phyloP scores from a whole-genome alignment of 371 early-diverging fungal species.

The Mucor indicus region DNA sequence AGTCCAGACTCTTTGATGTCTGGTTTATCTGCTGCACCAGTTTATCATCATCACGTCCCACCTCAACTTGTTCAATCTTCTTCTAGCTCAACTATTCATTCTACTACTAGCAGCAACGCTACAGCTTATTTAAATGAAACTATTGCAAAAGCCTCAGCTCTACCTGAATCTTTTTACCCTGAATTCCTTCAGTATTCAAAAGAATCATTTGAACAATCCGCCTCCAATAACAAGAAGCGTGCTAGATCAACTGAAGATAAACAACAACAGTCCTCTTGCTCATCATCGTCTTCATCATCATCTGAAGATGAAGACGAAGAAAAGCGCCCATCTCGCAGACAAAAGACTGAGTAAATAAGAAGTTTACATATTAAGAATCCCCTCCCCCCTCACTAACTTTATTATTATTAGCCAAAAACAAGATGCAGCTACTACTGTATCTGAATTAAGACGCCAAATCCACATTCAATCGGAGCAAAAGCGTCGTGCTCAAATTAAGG shows the following conservation, averaged over 20 bases:
- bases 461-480: slow-evolving; percentile 55
- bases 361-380: no score
- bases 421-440: slow-evolving; percentile 3
- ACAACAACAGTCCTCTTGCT: background rate
- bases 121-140: slow-evolving; percentile 32
- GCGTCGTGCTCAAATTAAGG: slow-evolving; percentile 50
- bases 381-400: no score
- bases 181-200: slow-evolving; percentile 46
- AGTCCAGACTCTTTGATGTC: slow-evolving; percentile 33
- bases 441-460: slow-evolving; percentile 45
- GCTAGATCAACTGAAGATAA: slow-evolving; percentile 4
- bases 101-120: slow-evolving; percentile 7
- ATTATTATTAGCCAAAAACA: background rate
- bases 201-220: slow-evolving; percentile 38
- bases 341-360: slow-evolving; percentile 16
- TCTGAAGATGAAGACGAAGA: slow-evolving; percentile 6
- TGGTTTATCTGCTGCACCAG: slow-evolving; percentile 5
- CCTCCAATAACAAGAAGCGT: slow-evolving; percentile 12
- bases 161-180: slow-evolving; percentile 47
- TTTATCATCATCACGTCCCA: slow-evolving; percentile 10
- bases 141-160: slow-evolving; percentile 39
- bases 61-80: slow-evolving; percentile 38
- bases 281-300: background rate
- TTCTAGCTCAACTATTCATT: slow-evolving; percentile 14
- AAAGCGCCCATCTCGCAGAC: slow-evolving; percentile 12